Percentiles rank a stretch among this genome's conserved stretches.
Conservation (phyloP, 345 rosid species). For the Hirschfeldia incana region DNA sequence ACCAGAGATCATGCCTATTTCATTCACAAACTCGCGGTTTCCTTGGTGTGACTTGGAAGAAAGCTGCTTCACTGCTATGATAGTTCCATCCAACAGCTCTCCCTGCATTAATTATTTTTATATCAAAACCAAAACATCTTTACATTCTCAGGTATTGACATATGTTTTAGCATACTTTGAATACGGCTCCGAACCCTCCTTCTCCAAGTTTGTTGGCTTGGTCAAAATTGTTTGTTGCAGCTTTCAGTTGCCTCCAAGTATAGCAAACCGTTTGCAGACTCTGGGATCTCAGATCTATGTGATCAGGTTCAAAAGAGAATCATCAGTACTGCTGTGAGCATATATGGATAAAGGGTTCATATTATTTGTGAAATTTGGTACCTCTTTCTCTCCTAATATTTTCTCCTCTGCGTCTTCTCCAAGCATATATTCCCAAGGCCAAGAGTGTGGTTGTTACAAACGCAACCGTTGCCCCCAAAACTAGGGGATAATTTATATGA, state of each 20-base stretch:
- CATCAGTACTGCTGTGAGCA: background rate
- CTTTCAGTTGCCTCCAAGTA: slow-evolving; percentile 31
- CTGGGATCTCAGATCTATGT: slow-evolving; percentile 5
- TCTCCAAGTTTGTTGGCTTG: slow-evolving; percentile 36
- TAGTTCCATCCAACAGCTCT: slow-evolving; percentile 27
- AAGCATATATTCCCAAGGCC: slow-evolving; percentile 37
- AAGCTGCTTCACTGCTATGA: slow-evolving; percentile 2
- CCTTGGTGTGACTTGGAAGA: background rate
- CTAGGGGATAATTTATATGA: background rate
- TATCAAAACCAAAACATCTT: background rate
- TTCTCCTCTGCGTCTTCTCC: slow-evolving; percentile 18
- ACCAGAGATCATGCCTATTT: slow-evolving; percentile 2
- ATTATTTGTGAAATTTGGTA: background rate
- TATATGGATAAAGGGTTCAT: background rate
- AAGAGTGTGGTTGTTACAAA: slow-evolving; percentile 5
- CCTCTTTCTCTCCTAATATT: slow-evolving; percentile 8
- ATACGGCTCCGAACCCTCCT: slow-evolving; percentile 41
- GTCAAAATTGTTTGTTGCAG: slow-evolving; percentile 34
- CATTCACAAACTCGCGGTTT: slow-evolving; percentile 5
- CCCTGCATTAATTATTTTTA: slow-evolving; percentile 30
- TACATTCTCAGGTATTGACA: background rate
- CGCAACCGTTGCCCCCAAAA: background rate
- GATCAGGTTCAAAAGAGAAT: background rate
- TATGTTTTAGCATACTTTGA: slow-evolving; percentile 9
- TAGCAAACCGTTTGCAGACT: slow-evolving; percentile 20